phyloP scores from a whole-genome alignment of 139 green algal genomes.

The Spirogloea muscicola region DNA sequence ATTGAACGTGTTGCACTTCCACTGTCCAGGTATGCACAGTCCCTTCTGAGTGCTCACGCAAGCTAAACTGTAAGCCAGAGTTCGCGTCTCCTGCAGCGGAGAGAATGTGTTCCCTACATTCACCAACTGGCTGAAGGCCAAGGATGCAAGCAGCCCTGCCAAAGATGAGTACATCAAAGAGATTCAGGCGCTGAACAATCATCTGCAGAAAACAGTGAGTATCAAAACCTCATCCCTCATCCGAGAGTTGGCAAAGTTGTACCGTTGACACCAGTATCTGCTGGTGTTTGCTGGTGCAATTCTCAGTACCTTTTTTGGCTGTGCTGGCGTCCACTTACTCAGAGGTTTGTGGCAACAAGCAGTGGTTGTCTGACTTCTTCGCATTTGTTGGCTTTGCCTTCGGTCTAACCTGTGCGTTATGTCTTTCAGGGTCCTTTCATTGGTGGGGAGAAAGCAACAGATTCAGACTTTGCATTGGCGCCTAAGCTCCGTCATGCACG shows the following conservation, averaged over 20 bases:
- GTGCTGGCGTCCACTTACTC: neutral
- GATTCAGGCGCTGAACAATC: neutral
- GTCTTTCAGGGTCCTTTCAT: slow-evolving; percentile 21
- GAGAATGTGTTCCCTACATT: slow-evolving; percentile 11
- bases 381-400: neutral
- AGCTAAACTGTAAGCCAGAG: too few relatives aligned
- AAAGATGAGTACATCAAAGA: slow-evolving; percentile 10
- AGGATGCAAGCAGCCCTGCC: slow-evolving; percentile 13
- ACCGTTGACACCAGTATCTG: too few relatives aligned
- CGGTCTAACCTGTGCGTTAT: too few relatives aligned
- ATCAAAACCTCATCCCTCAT: neutral
- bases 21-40: neutral
- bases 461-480: neutral
- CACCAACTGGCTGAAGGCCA: slow-evolving; percentile 20
- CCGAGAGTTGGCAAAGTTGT: too few relatives aligned
- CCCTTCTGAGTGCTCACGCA: neutral
- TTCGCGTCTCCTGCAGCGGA: neutral
- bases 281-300: too few relatives aligned
- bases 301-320: neutral
- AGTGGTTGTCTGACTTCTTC: neutral
- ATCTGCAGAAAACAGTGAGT: slow-evolving; percentile 22
- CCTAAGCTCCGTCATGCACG: slow-evolving; percentile 25
- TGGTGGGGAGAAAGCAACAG: slow-evolving; percentile 25
- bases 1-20: neutral
- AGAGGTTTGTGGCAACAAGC: neutral